Percentiles rank a stretch among this genome's conserved stretches.
Conservation (phyloP, 2,329 filamentous ascomycete species). For the Trichoderma brevicompactum region DNA sequence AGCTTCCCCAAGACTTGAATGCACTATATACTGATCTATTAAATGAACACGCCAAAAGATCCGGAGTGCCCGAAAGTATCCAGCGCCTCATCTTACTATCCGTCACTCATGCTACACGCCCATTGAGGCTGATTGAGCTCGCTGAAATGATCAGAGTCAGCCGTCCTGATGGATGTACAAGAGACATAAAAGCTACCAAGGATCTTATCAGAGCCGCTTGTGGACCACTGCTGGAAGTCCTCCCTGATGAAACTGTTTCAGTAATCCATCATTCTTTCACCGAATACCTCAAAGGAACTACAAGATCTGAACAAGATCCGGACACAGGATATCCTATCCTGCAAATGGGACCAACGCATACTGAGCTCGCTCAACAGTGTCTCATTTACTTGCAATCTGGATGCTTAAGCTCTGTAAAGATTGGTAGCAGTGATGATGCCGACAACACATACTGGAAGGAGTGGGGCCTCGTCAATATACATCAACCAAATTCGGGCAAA, state of each 20-base stretch:
- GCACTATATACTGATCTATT: slow-evolving; percentile 50
- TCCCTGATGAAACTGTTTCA: slow-evolving; percentile 49
- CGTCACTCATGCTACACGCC: slow-evolving; percentile 48
- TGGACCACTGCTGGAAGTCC: slow-evolving; percentile 50
- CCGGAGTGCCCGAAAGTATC: slow-evolving; percentile 39
- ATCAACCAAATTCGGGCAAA: not conserved
- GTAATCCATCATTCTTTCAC: slow-evolving; percentile 56
- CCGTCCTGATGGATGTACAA: not conserved
- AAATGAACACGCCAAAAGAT: slow-evolving; percentile 42
- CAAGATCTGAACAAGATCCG: slow-evolving; percentile 16
- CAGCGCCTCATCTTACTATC: slow-evolving; percentile 47
- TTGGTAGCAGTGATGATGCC: not conserved
- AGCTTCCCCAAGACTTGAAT: slow-evolving; percentile 44
- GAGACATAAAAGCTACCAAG: slow-evolving; percentile 41
- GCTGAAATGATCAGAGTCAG: slow-evolving; percentile 39
- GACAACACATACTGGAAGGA: not conserved
- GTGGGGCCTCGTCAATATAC: not conserved
- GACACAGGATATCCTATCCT: slow-evolving; percentile 32
- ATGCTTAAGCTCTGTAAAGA: slow-evolving; percentile 19
- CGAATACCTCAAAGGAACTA: slow-evolving; percentile 46
- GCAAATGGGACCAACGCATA: slow-evolving; percentile 32
- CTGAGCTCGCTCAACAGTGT: slow-evolving; percentile 32
- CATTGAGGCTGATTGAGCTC: slow-evolving; percentile 49
- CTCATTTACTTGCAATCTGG: slow-evolving; percentile 34
- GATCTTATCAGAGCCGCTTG: slow-evolving; percentile 45